phyloP scores from a whole-genome alignment of 192 early-diverging fungal species.

The Entophlyctis helioformis region DNA sequence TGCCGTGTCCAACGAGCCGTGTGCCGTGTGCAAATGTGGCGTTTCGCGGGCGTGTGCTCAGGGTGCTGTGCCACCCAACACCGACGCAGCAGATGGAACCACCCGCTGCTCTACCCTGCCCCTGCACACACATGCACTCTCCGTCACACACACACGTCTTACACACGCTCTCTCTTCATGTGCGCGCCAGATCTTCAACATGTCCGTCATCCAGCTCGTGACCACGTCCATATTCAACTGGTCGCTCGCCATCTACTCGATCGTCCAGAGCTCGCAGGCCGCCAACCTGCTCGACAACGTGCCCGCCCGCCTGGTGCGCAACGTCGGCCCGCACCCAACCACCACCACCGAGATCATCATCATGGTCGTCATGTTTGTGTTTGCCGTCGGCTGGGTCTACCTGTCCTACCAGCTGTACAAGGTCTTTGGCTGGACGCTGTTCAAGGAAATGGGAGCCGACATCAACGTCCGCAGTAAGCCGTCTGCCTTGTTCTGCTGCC shows the following conservation, averaged over 20 bases:
- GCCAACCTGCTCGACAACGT: constrained; percentile 6
- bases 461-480: constrained; percentile 32
- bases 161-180: too few species aligned
- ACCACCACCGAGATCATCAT: constrained; percentile 14
- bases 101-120: constrained; percentile 1
- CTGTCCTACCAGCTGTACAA: constrained; percentile 29
- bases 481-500: too few species aligned
- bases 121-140: too few species aligned
- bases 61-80: background rate
- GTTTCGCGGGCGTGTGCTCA: too few species aligned
- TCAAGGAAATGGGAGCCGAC: constrained; percentile 47
- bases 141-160: too few species aligned
- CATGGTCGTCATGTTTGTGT: constrained; percentile 19
- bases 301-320: background rate
- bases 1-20: too few species aligned
- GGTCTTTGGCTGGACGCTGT: constrained; percentile 45
- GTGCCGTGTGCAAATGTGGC: too few species aligned
- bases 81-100: background rate
- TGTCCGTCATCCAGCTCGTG: constrained; percentile 37
- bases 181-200: constrained; percentile 20
- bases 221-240: constrained; percentile 31
- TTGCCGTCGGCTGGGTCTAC: constrained; percentile 26
- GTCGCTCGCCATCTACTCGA: constrained; percentile 21
- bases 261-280: constrained; percentile 27
- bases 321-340: constrained; percentile 13